A percentile compares a stretch with the other conserved stretches of the same genome.
These are phyloP conservation scores for Aspergillus ruber DNA, from an alignment of 2,329 filamentous ascomycete species.

Conservation along the genomic window DNA sequence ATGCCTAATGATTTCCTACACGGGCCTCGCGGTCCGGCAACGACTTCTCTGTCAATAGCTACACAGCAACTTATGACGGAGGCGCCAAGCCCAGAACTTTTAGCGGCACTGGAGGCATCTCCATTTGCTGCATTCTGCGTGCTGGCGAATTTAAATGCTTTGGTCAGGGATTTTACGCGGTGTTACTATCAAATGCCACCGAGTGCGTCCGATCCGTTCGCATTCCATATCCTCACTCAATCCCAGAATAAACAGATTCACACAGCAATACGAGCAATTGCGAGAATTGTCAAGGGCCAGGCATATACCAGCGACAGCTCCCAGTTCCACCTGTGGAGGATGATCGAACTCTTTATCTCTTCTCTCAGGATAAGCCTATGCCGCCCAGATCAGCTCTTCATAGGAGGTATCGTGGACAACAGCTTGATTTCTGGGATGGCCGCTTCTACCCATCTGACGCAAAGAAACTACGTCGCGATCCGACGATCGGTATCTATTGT, in stretches of 20 bases:
- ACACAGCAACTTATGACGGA: constrained; percentile 28
- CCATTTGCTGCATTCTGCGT: constrained; percentile 23
- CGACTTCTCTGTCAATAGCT: constrained; percentile 22
- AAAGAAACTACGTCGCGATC: constrained; percentile 19
- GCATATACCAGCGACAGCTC: constrained; percentile 10
- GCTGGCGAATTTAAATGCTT: constrained; percentile 20
- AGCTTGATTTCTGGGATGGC: constrained; percentile 26
- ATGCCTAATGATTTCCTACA: too few species aligned
- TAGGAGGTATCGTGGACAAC: constrained; percentile 31
- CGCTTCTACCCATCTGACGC: constrained; percentile 22
- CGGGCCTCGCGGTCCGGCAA: constrained; percentile 11
- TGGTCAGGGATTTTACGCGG: constrained; percentile 29
- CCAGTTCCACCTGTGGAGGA: constrained; percentile 16
- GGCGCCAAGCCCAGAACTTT: constrained; percentile 17
- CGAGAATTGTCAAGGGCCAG: constrained; percentile 9
- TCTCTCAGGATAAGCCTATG: constrained; percentile 24
- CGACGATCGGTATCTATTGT: constrained; percentile 21
- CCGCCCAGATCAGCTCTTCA: constrained; percentile 27
- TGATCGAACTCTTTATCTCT: constrained; percentile 18
- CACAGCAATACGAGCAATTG: constrained; percentile 18
- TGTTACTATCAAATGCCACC: constrained; percentile 31
- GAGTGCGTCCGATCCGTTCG: constrained; percentile 22
- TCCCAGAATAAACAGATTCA: constrained; percentile 23
- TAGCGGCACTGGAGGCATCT: constrained; percentile 17
- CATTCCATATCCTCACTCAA: constrained; percentile 30